Evolutionary conservation across 305 asterid species (phyloP), one percentile per base, ranked within the genome.

Genomic region (Solanum hybrid): DNA sequence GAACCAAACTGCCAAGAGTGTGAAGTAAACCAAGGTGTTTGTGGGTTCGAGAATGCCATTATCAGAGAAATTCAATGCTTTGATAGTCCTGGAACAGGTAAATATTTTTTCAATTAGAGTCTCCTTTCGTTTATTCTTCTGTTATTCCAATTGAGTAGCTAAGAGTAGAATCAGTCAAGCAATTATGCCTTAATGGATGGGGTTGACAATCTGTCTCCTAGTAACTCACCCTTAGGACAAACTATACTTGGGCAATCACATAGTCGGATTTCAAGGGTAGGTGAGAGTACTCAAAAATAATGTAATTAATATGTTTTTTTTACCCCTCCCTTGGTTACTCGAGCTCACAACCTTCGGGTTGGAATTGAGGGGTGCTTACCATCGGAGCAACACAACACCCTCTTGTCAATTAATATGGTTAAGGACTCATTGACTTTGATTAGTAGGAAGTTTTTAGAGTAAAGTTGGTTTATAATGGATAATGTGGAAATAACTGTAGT

Each of bases 1-100:
- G 81, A 64, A 10, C 99, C 98, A 1, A 90, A 88, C 32, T 95
- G 98, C 80, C 85, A 87, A 40, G 93, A 87, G 26, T 96, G 98
- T 87, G 93, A 90, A 77, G 92, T 87, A 69, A 89, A 66, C 7
- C 91, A 90, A 2, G 91, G 90, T 10, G 4, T 85, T 14, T 92
- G 94, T 89, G 93, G 93, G 24, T 89, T 85, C 86, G 75, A 77
- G 26, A 89, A 89, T 42, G 81, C 73, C 71, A 66, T 88, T 5
- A 89, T 38, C 82, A 84, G 29, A 37, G 89, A 89, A 37, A 86
- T 86, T 75, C 51, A 81, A 10, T 92, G 94, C 73, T 89, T 85
- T 82, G 88, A 89, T 26, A n/a, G 85, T 89, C 93, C 82, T 56
- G 38, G 69, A 75, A 64, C 86, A 92, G 95, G 98, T 96, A 95